phyloP scores from a whole-genome alignment of 768 basidiomycete genomes.

The Rhizopogon vinicolor region DNA sequence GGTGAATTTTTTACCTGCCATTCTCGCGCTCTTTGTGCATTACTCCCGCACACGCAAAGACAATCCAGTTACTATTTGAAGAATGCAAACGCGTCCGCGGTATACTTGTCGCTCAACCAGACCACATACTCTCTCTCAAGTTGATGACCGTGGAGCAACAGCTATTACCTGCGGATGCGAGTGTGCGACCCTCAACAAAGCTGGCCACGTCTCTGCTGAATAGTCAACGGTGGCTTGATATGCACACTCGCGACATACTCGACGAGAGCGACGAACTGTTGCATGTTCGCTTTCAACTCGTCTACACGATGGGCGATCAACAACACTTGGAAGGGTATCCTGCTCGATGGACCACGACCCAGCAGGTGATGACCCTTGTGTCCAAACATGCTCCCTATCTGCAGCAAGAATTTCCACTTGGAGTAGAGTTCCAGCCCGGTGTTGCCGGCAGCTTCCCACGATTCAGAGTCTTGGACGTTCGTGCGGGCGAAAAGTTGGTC shows the following conservation, averaged over 20 bases:
- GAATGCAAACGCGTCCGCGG: conserved; percentile 34
- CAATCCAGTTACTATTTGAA: conserved; percentile 4
- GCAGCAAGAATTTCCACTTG: not conserved
- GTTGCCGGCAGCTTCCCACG: not conserved
- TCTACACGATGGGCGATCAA: conserved; percentile 39
- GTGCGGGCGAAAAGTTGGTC: not conserved
- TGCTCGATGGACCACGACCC: conserved; percentile 36
- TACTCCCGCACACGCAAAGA: conserved; percentile 14
- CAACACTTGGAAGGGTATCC: conserved; percentile 33
- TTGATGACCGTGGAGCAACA: conserved; percentile 33
- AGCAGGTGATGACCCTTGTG: conserved; percentile 31
- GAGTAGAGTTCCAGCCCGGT: conserved; percentile 2
- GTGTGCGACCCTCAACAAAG: not conserved
- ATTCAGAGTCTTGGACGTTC: conserved; percentile 1
- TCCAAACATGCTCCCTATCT: not conserved
- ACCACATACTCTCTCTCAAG: conserved; percentile 46
- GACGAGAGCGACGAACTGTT: conserved; percentile 33
- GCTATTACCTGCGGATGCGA: not conserved
- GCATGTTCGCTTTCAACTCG: conserved; percentile 40
- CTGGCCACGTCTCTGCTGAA: conserved; percentile 15
- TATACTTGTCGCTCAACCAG: conserved; percentile 42
- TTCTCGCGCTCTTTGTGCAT: conserved; percentile 22
- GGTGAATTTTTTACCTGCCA: conserved; percentile 28
- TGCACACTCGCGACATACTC: conserved; percentile 21
- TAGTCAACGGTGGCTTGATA: conserved; percentile 18